Base-by-base conservation (phyloP, 208 protist genomes). In the Leishmania guyanensis region DNA sequence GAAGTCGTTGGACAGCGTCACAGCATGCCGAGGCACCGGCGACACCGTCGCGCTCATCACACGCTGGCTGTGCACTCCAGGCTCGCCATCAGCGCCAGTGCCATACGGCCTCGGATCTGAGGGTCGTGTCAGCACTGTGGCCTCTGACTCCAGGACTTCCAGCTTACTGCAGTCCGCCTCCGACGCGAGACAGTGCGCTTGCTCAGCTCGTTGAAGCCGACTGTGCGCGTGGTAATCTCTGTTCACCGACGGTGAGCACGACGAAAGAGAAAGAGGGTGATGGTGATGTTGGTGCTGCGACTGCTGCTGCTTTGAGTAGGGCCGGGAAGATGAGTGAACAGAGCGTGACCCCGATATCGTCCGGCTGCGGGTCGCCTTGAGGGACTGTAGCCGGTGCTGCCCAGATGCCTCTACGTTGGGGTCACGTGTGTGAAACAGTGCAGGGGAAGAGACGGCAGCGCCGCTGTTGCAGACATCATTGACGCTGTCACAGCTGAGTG, bases 21-120 rank as follows among this genome's bases (percentile, higher is more conserved):
- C 77, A n/a, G 82, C 82, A 65, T 62, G 75, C 3, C 82, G 69
- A 20, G 82, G 82, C 33, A 78, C 72, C 2, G 82, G 82, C 20
- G 82, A 85, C 36, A 71, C 68, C 26, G 77, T 80, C 51, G 33
- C 10, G 51, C 77, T 70, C 22, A 54, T 53, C 81, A 54, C 56
- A 17, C 50, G 68, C 78, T 81, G 66, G n/a, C 43, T n/a, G 51
- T 33, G 46, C 54, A 54, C 51, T 10, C 8, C 70, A 46, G 29
- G 22, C 70, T 36, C 66, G 17, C 3, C 46, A 29, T 54, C 56
- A 5, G 75, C 54, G 3, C 33, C 70, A 3, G 10, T 62, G 60
- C 65, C 8, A 26, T 50, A 12, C 2, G 12, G 20, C 43, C 20
- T 70, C 60, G 53, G 60, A 17, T 79, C 73, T 6, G 71, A 78